These are phyloP conservation scores for Lobulomyces angularis DNA, from an alignment of 192 early-diverging fungal genomes.

Conservation along the genomic window DNA sequence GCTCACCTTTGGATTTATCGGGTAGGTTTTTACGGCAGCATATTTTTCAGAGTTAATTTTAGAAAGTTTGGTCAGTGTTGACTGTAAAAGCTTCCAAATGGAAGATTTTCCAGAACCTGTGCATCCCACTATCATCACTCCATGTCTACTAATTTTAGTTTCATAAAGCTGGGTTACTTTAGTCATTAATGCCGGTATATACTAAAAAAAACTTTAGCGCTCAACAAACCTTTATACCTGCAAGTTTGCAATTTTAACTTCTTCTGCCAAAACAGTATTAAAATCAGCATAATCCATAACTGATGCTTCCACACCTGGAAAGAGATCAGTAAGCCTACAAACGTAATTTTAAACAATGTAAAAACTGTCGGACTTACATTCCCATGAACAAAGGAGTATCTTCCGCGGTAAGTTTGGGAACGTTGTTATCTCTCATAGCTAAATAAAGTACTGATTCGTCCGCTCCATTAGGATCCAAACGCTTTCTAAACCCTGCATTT, in stretches of 20 bases:
- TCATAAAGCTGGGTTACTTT: slow-evolving; percentile 48
- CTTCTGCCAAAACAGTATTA: slow-evolving; percentile 27
- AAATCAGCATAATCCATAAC: slow-evolving; percentile 37
- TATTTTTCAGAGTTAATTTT: slow-evolving; percentile 28
- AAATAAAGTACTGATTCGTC: slow-evolving; percentile 40
- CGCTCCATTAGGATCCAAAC: slow-evolving; percentile 25
- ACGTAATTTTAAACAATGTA: too few species aligned
- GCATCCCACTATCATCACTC: slow-evolving; percentile 48
- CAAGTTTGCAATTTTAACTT: slow-evolving; percentile 29
- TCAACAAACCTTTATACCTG: slow-evolving; percentile 13
- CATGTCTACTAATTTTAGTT: slow-evolving; percentile 39
- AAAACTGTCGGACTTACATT: too few species aligned
- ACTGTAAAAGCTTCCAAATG: slow-evolving; percentile 38
- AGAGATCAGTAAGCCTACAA: slow-evolving; percentile 43
- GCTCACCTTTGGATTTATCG: slow-evolving; percentile 37
- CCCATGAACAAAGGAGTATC: slow-evolving; percentile 47
- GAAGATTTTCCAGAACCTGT: slow-evolving; percentile 44
- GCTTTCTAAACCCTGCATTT: slow-evolving; percentile 33
- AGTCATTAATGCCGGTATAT: slow-evolving; percentile 21
- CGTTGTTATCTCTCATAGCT: slow-evolving; percentile 43
- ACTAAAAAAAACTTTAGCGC: not conserved
- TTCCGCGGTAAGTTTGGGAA: slow-evolving; percentile 46
- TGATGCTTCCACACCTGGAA: slow-evolving; percentile 37
- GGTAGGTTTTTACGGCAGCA: slow-evolving; percentile 27
- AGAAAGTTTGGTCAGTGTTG: slow-evolving; percentile 22